Evolutionary conservation across 371 early-diverging fungal species (phyloP).

Genomic region (Circinella minor): DNA sequence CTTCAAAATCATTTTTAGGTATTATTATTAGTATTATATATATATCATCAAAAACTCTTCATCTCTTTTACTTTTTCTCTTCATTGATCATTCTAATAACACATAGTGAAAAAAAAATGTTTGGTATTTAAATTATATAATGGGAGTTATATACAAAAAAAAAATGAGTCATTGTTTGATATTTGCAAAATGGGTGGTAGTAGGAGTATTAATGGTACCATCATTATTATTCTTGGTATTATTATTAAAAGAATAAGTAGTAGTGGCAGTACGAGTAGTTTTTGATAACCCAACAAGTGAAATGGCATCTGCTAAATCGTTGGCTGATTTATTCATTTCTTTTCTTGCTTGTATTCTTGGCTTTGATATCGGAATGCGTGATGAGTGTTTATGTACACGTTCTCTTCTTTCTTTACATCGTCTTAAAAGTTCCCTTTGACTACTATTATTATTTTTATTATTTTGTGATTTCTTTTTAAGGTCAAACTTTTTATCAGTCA

Average conservation of each 20-base stretch:
- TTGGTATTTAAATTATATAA: background rate
- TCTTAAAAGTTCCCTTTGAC: background rate
- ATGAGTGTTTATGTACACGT: background rate
- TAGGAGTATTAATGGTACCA: background rate
- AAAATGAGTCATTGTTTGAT: too few relatives aligned
- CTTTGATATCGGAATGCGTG: constrained; percentile 15
- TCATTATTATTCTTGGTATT: background rate
- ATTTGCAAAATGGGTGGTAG: too few relatives aligned
- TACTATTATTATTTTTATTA: too few relatives aligned
- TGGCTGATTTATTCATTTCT: constrained; percentile 3
- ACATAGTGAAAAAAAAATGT: background rate
- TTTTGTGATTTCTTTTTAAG: too few relatives aligned
- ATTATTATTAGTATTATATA: too few relatives aligned
- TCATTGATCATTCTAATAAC: too few relatives aligned
- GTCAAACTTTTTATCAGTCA: too few relatives aligned
- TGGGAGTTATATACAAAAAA: background rate
- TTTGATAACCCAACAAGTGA: constrained; percentile 12
- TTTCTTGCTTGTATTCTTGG: constrained; percentile 11
- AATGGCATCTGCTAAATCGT: constrained; percentile 18
- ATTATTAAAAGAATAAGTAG: background rate
- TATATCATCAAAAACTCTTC: too few relatives aligned
- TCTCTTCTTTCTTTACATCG: background rate
- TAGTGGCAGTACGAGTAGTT: background rate
- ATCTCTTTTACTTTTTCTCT: too few relatives aligned
- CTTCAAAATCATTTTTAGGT: too few relatives aligned